These are phyloP conservation scores for Globisporangium cystogenes DNA, from an alignment of 352 stramenopile species.

Conservation along the genomic window DNA sequence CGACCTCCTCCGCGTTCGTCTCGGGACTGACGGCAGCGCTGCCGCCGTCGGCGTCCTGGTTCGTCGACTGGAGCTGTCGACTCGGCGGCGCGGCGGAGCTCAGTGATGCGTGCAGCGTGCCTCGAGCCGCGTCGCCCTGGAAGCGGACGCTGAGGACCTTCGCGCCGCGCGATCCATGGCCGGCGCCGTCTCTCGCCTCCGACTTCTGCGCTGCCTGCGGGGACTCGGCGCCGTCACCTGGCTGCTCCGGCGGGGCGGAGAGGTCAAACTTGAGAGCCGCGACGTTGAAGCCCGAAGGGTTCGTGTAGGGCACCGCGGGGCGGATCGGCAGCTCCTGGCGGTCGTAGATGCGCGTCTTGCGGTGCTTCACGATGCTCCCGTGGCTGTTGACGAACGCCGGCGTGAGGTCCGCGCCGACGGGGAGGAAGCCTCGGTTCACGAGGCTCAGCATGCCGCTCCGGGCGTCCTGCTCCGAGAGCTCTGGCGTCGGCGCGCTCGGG, in stretches of 20 bases:
- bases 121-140: slow-evolving; percentile 10
- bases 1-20: slow-evolving; percentile 15
- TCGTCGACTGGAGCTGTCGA: slow-evolving; percentile 7
- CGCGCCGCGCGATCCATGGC: slow-evolving; percentile 5
- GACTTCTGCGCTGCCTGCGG: background rate
- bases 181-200: background rate
- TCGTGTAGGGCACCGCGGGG: slow-evolving; percentile 37
- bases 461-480: slow-evolving; percentile 54
- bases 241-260: slow-evolving; percentile 6
- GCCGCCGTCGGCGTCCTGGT: slow-evolving; percentile 20
- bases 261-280: slow-evolving; percentile 79
- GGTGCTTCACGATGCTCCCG: slow-evolving; percentile 50
- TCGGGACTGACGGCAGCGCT: background rate
- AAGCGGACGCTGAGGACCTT: slow-evolving; percentile 28
- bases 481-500: slow-evolving; percentile 38
- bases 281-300: slow-evolving; percentile 66
- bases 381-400: slow-evolving; percentile 50
- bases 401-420: slow-evolving; percentile 51
- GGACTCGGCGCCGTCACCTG: slow-evolving; percentile 2
- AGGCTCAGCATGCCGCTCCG: slow-evolving; percentile 60
- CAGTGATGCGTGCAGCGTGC: slow-evolving; percentile 9
- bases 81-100: slow-evolving; percentile 6
- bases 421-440: slow-evolving; percentile 66
- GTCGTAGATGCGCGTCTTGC: slow-evolving; percentile 45
- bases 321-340: slow-evolving; percentile 45